phyloP scores from a whole-genome alignment of 148 eudicot species.

The Polygonum maritimum region DNA sequence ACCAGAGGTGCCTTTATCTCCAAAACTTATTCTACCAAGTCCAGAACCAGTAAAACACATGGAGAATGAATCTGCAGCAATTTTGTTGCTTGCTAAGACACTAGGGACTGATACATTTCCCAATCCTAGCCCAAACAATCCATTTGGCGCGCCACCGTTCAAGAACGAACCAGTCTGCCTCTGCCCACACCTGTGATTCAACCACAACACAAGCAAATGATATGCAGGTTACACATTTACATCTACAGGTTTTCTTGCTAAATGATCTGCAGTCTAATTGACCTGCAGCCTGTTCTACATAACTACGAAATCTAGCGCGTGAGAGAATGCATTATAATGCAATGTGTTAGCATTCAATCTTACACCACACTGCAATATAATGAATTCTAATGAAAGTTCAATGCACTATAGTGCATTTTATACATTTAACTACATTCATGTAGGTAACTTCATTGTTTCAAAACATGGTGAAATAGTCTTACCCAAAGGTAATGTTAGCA shows the following conservation, averaged over 20 bases:
- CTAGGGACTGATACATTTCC: constrained; percentile 72
- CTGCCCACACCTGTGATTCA: constrained; percentile 64
- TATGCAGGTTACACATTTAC: no score
- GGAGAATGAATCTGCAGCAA: constrained; percentile 76
- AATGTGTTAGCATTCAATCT: no score
- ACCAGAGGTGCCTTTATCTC: constrained; percentile 67
- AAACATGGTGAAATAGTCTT: constrained; percentile 6
- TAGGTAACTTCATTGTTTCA: no score
- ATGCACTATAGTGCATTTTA: no score
- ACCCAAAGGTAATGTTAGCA: constrained; percentile 69
- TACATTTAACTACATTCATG: no score
- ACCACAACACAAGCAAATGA: background rate
- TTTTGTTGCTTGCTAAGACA: constrained; percentile 48
- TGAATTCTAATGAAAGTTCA: no score
- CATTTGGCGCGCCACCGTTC: constrained; percentile 82
- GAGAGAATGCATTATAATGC: no score
- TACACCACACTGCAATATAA: no score
- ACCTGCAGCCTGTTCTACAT: background rate
- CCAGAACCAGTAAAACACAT: constrained; percentile 76
- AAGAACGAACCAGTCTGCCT: constrained; percentile 75
- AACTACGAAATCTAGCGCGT: background rate
- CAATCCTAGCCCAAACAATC: constrained; percentile 84
- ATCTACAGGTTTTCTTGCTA: background rate
- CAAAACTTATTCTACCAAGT: constrained; percentile 70
- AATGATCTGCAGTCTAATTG: background rate